These are phyloP conservation scores for Leptodontidium sp. DNA, from an alignment of 2,329 filamentous ascomycete genomes.

Conservation along the genomic window DNA sequence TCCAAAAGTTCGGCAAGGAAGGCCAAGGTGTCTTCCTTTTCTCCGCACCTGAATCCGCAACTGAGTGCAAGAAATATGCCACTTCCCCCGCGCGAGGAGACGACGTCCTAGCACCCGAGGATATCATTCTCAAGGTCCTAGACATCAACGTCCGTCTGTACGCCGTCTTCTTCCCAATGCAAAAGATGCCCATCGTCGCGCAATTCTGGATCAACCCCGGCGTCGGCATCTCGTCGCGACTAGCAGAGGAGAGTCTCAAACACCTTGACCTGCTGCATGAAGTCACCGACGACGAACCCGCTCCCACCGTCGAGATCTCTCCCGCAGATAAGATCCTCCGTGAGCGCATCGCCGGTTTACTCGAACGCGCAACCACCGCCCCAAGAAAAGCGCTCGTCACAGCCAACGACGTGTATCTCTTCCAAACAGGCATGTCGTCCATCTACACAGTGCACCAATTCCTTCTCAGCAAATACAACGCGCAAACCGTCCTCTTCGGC, in stretches of 20 bases:
- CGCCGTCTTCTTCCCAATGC: constrained; percentile 52
- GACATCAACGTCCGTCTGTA: constrained; percentile 50
- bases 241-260: constrained; percentile 54
- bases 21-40: constrained; percentile 33
- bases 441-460: constrained; percentile 55
- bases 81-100: constrained; percentile 27
- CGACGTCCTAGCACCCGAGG: constrained; percentile 23
- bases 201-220: constrained; percentile 58
- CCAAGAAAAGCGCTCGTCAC: constrained; percentile 29
- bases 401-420: constrained; percentile 59
- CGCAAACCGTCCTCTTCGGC: constrained; percentile 56
- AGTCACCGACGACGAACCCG: constrained; percentile 44
- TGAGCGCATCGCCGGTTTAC: constrained; percentile 52
- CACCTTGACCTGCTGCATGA: constrained; percentile 49
- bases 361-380: constrained; percentile 49
- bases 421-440: constrained; percentile 62
- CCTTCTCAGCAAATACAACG: constrained; percentile 48
- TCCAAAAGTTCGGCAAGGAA: constrained; percentile 24
- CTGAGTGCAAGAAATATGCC: constrained; percentile 35
- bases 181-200: constrained; percentile 49
- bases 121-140: constrained; percentile 34
- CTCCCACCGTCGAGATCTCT: constrained; percentile 48
- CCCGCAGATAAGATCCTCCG: constrained; percentile 51
- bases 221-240: constrained; percentile 55
- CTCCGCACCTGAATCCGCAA: constrained; percentile 28